Base-by-base conservation (phyloP, 2,329 filamentous ascomycete genomes). In the Fusarium sp. region DNA sequence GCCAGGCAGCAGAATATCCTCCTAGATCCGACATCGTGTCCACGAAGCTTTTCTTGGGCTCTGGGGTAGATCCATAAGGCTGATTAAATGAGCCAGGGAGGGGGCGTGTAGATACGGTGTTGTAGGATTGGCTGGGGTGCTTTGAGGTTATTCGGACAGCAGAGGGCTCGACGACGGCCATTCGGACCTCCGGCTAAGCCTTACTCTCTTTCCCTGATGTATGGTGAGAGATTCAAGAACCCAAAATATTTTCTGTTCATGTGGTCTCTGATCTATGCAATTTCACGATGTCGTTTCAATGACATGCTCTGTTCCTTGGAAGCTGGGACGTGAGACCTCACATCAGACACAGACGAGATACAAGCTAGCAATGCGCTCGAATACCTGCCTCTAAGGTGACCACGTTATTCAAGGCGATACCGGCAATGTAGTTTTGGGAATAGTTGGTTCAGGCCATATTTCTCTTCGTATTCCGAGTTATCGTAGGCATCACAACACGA, bases 61-160 rank as follows among this genome's bases (percentile, higher is more conserved):
- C 59, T 62, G 59, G 41, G 43, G 32, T 32, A 62, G 34, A n/a
- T n/a, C 20, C n/a, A 16, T 65, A 65, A 18, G 62, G 62, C 62
- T 64, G 50, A 54, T 48, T 48, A 18, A 52, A 6, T 13, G 25
- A 2, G 8, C 61, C 23, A 35, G 61, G 61, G 32, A 64, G 37
- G 50, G 48, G 45, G 37, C 10, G 62, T 41, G 61, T 43, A 23
- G 27, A 25, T 32, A 43, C 8, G 16, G 61, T 64, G 39, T 65
- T 59, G 14, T 45, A 37, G 30, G 52, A 59, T 65, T 45, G 48
- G 52, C 30, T 25, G 27, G 37, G 37, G 20, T 62, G 11, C 6
- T 41, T 10, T 57, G 62, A 64, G 62, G 62, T 43, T 57, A 64
- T 64, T 45, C 62, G n/a, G 27, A 57, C 48, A 10, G 45, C 25